Base-by-base conservation (phyloP, 1,284 basidiomycete genomes). In the Prillingera fragicola region DNA sequence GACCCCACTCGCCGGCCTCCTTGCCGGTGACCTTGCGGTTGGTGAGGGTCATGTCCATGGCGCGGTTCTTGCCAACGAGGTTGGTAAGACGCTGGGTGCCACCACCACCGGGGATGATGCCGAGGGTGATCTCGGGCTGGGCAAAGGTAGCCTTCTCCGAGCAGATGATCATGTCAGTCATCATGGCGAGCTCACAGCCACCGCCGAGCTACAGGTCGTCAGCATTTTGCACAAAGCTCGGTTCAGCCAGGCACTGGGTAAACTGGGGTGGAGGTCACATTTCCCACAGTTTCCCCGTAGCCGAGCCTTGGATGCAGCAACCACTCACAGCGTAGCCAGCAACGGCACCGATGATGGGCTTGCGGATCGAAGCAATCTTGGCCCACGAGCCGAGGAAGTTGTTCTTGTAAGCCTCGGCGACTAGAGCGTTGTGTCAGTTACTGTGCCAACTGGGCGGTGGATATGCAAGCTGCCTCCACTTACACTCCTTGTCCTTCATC, bases 51-150 rank as follows among this genome's bases (percentile, higher is more conserved):
- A 97, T 75, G 69, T 98, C 95, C 94, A 98, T 98, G 12, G 92
- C 80, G 53, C 87, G 83, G 26, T 87, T 88, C 74, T 96, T 97
- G 43, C 94, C 94, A 53, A 98, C 80, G 8, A 85, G 79, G 52
- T 78, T 82, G 15, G 87, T 83, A 41, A 98, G 82, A 41, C 77
- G 73, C 54, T 80, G 79, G 0, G 78, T 78, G 17, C 75, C 75
- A 34, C 75, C 75, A 21, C 66, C 69, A 15, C 71, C 71, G 14
- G 95, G 94, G 63, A 97, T 97, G 53, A 94, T 85, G 51, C 95
- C 94, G 37, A 98, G 79, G 68, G 90, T 94, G 73, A 98, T 94
- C 69, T 98, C 95, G 25, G 95, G 94, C 69, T 97, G 95, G 27
- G 90, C 91, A 61, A 98, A 96, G 56, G 82, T 83, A 26, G 95